A percentile compares a stretch with the other conserved stretches of the same genome.
Conservation (phyloP, 202 grass and related monocot species). For the Panicum hallii region DNA sequence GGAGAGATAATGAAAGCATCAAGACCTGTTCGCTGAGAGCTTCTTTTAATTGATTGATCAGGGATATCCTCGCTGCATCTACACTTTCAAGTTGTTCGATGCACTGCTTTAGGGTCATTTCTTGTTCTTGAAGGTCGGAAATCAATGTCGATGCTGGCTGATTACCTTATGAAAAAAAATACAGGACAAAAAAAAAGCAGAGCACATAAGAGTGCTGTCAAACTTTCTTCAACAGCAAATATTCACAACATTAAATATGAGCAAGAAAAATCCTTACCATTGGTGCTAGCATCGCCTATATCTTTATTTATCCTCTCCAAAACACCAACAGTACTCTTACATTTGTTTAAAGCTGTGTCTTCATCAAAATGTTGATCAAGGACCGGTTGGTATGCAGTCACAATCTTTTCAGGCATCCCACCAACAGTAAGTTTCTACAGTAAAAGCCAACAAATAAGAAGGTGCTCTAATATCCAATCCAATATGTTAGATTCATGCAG, state of each 20-base stretch:
- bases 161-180: constrained; percentile 67
- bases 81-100: constrained; percentile 73
- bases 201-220: constrained; percentile 6
- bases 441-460: constrained; percentile 45
- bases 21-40: constrained; percentile 81
- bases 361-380: constrained; percentile 74
- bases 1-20: constrained; percentile 29
- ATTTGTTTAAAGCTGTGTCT: constrained; percentile 87
- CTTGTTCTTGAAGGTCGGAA: constrained; percentile 66
- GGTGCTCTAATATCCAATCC: constrained; percentile 32
- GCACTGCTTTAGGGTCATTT: constrained; percentile 64
- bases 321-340: constrained; percentile 60
- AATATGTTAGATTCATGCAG: constrained; percentile 36
- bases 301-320: constrained; percentile 83
- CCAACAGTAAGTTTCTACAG: constrained; percentile 87
- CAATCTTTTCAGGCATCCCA: constrained; percentile 90
- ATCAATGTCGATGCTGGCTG: constrained; percentile 63
- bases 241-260: constrained; percentile 11
- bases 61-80: constrained; percentile 50
- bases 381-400: constrained; percentile 75
- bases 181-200: constrained; percentile 31
- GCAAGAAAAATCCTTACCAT: constrained; percentile 59
- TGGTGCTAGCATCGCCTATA: constrained; percentile 62
- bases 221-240: constrained; percentile 36
- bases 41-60: constrained; percentile 80